Evolutionary conservation across 2,329 filamentous ascomycete genomes (phyloP).

Genomic region (Sarocladium oryzae): DNA sequence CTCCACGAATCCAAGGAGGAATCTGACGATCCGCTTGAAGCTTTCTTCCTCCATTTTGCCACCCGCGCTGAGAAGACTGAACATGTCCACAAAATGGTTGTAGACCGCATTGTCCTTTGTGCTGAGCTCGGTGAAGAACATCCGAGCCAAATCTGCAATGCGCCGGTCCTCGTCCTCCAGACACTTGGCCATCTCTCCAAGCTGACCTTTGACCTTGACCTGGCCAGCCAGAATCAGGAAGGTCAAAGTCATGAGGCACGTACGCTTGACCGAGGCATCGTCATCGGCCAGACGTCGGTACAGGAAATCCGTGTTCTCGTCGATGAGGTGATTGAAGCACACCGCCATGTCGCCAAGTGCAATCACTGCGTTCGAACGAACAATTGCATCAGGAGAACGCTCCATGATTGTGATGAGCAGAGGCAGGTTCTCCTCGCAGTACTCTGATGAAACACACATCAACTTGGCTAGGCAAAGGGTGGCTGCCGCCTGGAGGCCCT

Average conservation of each 20-base stretch:
- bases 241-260: conserved; percentile 95
- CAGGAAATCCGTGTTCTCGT: conserved; percentile 97
- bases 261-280: conserved; percentile 87
- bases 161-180: conserved; percentile 92
- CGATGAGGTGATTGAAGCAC: conserved; percentile 98
- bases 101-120: conserved; percentile 99
- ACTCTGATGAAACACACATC: conserved; percentile 96
- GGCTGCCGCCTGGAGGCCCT: conserved; percentile 84
- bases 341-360: conserved; percentile 98
- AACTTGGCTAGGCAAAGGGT: conserved; percentile 94
- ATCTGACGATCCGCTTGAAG: conserved; percentile 81
- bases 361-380: conserved; percentile 93
- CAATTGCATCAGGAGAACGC: conserved; percentile 83
- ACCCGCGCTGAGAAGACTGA: conserved; percentile 82
- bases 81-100: conserved; percentile 99
- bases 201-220: conserved; percentile 97
- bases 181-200: conserved; percentile 99
- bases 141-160: conserved; percentile 86
- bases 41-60: conserved; percentile 75
- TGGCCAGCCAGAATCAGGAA: conserved; percentile 96
- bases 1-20: conserved; percentile 91
- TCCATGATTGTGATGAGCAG: conserved; percentile 98
- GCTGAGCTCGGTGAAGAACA: conserved; percentile 98
- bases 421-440: conserved; percentile 87
- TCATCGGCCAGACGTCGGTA: conserved; percentile 88